Base-by-base conservation (phyloP, 2,329 filamentous ascomycete genomes). In the Coleophoma cylindrospora region DNA sequence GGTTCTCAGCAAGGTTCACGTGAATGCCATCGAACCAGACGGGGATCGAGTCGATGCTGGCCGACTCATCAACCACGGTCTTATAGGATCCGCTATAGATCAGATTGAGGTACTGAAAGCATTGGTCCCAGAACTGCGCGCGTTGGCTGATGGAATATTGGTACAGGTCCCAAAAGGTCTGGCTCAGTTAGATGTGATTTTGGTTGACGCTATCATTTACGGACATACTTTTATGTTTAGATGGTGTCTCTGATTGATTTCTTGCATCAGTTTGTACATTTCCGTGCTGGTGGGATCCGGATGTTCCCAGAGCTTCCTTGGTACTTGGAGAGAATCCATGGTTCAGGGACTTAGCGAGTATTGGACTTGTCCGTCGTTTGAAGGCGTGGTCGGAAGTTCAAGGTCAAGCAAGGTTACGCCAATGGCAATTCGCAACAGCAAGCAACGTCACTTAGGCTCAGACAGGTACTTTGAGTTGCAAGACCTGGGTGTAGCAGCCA, bases 1-100 rank as follows among this genome's bases (percentile, higher is more conserved):
- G 68, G 63, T 94, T 95, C 69, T 95, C 89, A 5, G 88, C 85
- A 63, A 84, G 92, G 61, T 91, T 95, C 58, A 94, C 66, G 5
- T 73, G 69, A 1, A 91, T 75, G 32, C 89, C 89, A 1, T 81
- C 70, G 65, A 94, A 95, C 89, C 89, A 95, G 38, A 74, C 70
- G 0, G 89, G 89, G 5, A 92, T 75, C 14, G 74, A 72, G 53
- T 89, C 84, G 65, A 95, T 89, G 2, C 83, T 80, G 1, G 78
- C 74, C 0, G 71, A 73, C 59, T 89, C 84, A 62, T 95, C 87
- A 3, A 94, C 83, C 1, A 86, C 81, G 10, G 62, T 67, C 0
- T 67, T 68, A 61, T 80, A 82, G 4, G 66, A 68, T 32, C 87
- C 87, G 34, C 77, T 74, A 59, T 89, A 74, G 55, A 91, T 82